Evolutionary conservation across 306 rosid genomes (phyloP).

Genomic region (Begonia fuchsioides): DNA sequence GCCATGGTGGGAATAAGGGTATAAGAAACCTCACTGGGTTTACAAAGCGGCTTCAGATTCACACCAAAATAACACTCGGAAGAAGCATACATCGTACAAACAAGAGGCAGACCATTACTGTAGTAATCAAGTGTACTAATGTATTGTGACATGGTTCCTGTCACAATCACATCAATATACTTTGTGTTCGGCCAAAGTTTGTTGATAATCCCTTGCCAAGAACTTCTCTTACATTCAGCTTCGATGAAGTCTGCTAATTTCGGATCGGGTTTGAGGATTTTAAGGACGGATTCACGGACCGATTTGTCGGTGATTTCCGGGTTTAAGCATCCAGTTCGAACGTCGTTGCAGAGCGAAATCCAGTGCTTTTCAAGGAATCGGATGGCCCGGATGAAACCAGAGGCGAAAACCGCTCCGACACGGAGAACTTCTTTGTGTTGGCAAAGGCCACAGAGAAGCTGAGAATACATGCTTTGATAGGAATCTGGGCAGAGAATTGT

Average conservation of each 20-base stretch:
- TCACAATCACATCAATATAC: conserved; percentile 12
- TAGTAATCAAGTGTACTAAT: conserved; percentile 13
- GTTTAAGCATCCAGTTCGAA: conserved; percentile 3
- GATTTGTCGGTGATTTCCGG: conserved; percentile 7
- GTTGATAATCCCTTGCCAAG: conserved; percentile 5
- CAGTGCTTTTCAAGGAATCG: conserved; percentile 12
- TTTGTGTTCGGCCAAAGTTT: conserved; percentile 10
- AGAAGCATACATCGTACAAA: conserved; percentile 15
- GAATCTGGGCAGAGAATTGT: conserved; percentile 13
- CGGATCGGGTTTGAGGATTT: conserved; percentile 1
- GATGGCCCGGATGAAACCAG: conserved; percentile 14
- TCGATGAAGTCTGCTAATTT: conserved; percentile 1
- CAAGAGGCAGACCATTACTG: conserved; percentile 12
- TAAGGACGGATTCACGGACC: conserved; percentile 5
- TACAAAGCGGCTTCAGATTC: conserved; percentile 10
- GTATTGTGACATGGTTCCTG: conserved; percentile 13
- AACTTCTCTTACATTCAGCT: conserved; percentile 3
- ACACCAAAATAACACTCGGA: conserved; percentile 14
- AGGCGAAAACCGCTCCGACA: conserved; percentile 13
- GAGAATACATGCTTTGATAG: conserved; percentile 14
- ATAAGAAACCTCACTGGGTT: conserved; percentile 11
- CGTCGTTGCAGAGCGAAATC: conserved; percentile 9
- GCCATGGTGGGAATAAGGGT: conserved; percentile 16
- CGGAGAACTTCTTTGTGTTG: conserved; percentile 6
- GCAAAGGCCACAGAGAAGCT: conserved; percentile 9